These are phyloP conservation scores for Gossypium sturtianum DNA, from an alignment of 345 rosid species.

Conservation along the genomic window DNA sequence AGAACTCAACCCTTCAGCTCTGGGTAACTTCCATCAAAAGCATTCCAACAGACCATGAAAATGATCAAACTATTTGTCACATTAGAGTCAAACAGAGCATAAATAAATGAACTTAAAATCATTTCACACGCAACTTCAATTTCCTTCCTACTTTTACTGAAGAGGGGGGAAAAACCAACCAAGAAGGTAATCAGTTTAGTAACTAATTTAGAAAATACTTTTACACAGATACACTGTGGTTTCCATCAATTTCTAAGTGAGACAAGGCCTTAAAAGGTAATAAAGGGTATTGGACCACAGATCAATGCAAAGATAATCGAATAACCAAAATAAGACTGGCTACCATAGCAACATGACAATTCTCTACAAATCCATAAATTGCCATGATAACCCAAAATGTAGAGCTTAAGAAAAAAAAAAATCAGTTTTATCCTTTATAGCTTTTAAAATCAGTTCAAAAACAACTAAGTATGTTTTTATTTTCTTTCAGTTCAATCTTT, in stretches of 20 bases:
- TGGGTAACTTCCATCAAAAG: slow-evolving; percentile 57
- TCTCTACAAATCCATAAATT: background rate
- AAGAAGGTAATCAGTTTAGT: background rate
- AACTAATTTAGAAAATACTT: background rate
- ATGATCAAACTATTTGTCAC: slow-evolving; percentile 10
- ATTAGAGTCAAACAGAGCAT: slow-evolving; percentile 10
- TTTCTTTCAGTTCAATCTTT: background rate
- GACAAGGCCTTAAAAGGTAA: background rate
- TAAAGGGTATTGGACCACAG: background rate
- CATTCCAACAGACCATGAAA: slow-evolving; percentile 15
- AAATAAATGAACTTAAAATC: background rate
- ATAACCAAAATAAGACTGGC: background rate
- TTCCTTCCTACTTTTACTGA: background rate
- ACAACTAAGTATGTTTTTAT: background rate
- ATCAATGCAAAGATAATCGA: background rate
- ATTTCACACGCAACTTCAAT: background rate
- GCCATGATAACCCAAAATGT: background rate
- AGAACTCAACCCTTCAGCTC: slow-evolving; percentile 53
- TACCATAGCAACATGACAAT: background rate
- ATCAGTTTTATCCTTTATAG: background rate
- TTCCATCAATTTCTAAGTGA: background rate
- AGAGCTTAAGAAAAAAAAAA: background rate
- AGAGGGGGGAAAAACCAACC: background rate
- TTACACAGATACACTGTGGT: background rate
- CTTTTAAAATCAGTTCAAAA: background rate